A percentile compares a stretch with the other conserved stretches of the same genome.
These are phyloP conservation scores for Hericium coralloides DNA, from an alignment of 768 basidiomycete species.

Conservation along the genomic window DNA sequence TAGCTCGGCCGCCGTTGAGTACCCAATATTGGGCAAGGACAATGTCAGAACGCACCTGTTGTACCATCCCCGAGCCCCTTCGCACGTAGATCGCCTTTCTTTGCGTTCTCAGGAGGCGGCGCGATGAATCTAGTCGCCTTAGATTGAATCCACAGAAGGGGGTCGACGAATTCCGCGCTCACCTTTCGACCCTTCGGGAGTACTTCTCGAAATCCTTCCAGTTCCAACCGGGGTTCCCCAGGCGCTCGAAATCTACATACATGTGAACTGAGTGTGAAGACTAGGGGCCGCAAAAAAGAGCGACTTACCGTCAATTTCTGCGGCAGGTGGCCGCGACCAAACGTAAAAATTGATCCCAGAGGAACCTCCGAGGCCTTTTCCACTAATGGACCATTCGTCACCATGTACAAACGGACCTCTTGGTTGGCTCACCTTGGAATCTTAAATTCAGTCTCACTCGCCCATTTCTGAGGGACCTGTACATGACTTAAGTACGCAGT, in stretches of 20 bases:
- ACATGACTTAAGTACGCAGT: not conserved
- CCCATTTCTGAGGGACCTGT: not conserved
- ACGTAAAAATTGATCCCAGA: slow-evolving; percentile 15
- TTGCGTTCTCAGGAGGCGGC: not conserved
- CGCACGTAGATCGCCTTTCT: not conserved
- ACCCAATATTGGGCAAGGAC: not conserved
- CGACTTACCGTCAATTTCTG: slow-evolving; percentile 14
- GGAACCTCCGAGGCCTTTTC: slow-evolving; percentile 13
- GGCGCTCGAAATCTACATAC: slow-evolving; percentile 9
- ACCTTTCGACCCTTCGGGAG: slow-evolving; percentile 15
- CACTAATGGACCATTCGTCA: not conserved
- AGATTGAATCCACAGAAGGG: no score
- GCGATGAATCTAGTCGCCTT: not conserved
- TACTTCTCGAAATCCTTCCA: slow-evolving; percentile 17
- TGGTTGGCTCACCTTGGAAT: not conserved
- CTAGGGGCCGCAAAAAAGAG: not conserved
- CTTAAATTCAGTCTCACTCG: not conserved
- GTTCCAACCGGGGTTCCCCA: slow-evolving; percentile 23
- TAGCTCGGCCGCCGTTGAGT: not conserved
- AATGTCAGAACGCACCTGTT: not conserved
- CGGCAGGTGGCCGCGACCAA: slow-evolving; percentile 14
- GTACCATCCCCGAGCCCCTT: not conserved
- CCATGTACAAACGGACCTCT: not conserved
- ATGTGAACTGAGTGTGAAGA: not conserved
- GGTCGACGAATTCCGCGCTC: not conserved